Evolutionary conservation across 2,329 filamentous ascomycete genomes (phyloP), one percentile per base, ranked within the genome.

Genomic region (Fusarium sp.): DNA sequence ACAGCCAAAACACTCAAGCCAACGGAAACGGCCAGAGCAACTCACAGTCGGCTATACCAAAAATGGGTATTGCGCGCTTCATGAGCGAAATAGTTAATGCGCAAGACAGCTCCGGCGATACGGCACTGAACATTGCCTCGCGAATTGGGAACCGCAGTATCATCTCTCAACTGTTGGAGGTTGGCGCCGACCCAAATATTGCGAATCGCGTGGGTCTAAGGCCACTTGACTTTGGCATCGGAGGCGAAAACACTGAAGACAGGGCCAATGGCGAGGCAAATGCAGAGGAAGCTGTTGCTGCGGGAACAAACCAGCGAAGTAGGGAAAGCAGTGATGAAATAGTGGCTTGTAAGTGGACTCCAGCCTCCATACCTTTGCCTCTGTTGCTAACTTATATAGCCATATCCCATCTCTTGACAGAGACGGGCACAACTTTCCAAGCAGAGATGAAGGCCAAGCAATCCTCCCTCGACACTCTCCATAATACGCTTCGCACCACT

Each of bases 61-160:
- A 85, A 62, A 96, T 98, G 77, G 92, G 91, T 24, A 84, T 99
- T 49, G 93, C 92, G 28, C 88, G 92, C 34, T 99, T 99, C 78
- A 96, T 99, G 86, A 92, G 91, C 44, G 93, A 98, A 73, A 96
- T 99, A 75, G 94, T 99, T 58, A 98, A 99, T 70, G 90, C 93
- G 0, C 91, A 94, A 70, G 95, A 99, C 76, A 93, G 93, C 70
- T 91, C 91, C 31, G 95, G 95, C 1, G 96, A 99, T 72, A 99
- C 95, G 0, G 95, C 95, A 0, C 81, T 99, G 19, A 97, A 97
- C 68, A 89, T 98, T 61, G 95, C 94, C 2, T 93, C 95, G 2
- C 85, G 95, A 60, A 96, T 97, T 67, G 92, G 93, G 22, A 98
- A 97, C 74, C 85, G 91, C 52, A 96, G 92, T 70, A 97, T 99